Percentiles rank a stretch among this genome's conserved stretches.
Conservation (phyloP, 2,329 filamentous ascomycete species). For the Ophiostoma triangulosporum region DNA sequence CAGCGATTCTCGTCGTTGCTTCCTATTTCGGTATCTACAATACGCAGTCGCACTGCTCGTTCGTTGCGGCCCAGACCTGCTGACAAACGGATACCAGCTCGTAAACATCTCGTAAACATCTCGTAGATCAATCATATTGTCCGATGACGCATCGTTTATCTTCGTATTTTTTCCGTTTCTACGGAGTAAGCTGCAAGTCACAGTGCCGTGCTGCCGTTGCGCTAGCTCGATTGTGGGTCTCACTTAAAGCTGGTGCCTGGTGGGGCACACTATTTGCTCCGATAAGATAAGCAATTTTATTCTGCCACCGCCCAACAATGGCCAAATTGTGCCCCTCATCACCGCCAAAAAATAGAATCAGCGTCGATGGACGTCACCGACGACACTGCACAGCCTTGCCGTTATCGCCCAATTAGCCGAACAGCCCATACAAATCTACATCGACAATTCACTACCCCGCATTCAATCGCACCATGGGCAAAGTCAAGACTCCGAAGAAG, state of each 20-base stretch:
- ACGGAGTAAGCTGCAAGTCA: no score
- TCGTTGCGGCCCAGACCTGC: no score
- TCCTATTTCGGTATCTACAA: no score
- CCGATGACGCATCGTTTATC: no score
- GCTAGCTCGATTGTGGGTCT: neutral
- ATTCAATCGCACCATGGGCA: constrained; percentile 24
- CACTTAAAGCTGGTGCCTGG: constrained; percentile 4
- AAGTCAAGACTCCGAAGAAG: constrained; percentile 26
- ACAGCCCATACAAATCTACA: no score
- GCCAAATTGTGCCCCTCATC: constrained; percentile 13
- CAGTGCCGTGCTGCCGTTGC: neutral
- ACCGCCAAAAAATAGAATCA: constrained; percentile 13
- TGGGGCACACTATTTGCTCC: neutral
- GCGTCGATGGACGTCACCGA: neutral
- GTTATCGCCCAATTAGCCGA: neutral
- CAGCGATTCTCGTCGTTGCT: no score
- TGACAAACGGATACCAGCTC: no score
- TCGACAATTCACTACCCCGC: neutral
- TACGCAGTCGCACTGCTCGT: no score
- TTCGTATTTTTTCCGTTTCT: no score
- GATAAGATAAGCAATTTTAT: constrained; percentile 7
- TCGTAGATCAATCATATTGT: no score
- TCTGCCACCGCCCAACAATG: neutral
- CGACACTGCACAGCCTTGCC: neutral
- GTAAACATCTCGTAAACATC: no score